Base-by-base conservation (phyloP, 352 stramenopile genomes). In the Halophytophthora batemanensis region DNA sequence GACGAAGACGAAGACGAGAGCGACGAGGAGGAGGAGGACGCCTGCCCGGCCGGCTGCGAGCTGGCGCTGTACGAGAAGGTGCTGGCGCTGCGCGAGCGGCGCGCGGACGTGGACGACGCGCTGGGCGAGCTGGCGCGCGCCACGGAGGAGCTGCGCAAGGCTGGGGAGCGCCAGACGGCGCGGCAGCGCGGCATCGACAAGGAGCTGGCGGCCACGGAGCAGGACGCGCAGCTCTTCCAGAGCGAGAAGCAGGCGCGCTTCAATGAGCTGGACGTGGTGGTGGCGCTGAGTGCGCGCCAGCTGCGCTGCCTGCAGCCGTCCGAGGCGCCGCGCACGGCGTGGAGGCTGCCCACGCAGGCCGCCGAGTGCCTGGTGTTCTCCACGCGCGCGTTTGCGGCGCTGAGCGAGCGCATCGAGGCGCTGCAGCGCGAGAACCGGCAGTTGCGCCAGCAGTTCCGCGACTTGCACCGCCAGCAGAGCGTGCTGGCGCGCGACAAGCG, bases 221-320 rank as follows among this genome's bases (percentile, higher is more conserved):
- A 77, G 34, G 90, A 98, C 45, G 96, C 97, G 29, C 84, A 90
- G 58, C 67, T 76, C 21, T 97, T 98, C 59, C 91, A 98, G 60
- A 91, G 80, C 42, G 90, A 98, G 59, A 98, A 98, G 66, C 93
- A 98, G 69, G 75, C 61, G 50, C 77, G 79, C n/a, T 93, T 94
- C 60, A 96, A 96, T 42, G 71, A 95, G 50, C 57, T 96, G 8
- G 78, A 94, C 28, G 75, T 95, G n/a, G 74, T 90, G 8, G 60
- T 95, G 10, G 65, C 82, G 14, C 68, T 96, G 11, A 87, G 71
- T 42, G 84, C 80, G 34, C 60, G 76, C 2, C 87, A 96, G 49
- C 45, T 96, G 15, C 64, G 80, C 2, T 90, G 77, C 44, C 62
- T 95, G 1, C 56, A 77, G n/a, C 29, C 53, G 10, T 41, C 62